phyloP scores from a whole-genome alignment of 257 asterid species.

The Prunella vulgaris region DNA sequence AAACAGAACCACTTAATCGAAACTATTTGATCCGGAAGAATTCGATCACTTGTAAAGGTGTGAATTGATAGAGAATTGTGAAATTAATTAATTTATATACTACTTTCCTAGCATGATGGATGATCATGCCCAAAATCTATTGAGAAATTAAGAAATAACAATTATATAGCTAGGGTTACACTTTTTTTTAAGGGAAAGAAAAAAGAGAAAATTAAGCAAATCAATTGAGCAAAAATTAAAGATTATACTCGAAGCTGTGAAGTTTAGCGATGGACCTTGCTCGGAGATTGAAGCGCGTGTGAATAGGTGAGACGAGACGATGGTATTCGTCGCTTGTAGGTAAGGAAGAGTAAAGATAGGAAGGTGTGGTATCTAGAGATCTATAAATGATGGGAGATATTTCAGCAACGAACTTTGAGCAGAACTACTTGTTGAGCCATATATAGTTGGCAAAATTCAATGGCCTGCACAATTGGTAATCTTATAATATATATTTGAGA shows the following conservation, averaged over 20 bases:
- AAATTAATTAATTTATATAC: too few species aligned
- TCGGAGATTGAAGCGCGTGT: neutral
- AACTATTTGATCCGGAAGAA: neutral
- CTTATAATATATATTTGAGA: neutral
- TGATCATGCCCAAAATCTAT: neutral
- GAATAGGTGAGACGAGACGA: too few species aligned
- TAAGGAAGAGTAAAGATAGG: constrained; percentile 26
- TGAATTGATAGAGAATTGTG: too few species aligned
- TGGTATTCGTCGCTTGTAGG: constrained; percentile 6
- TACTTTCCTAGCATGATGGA: too few species aligned
- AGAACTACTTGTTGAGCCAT: constrained; percentile 8
- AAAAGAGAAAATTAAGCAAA: too few species aligned
- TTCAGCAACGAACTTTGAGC: constrained; percentile 12
- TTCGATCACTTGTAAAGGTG: too few species aligned
- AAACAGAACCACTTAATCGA: neutral
- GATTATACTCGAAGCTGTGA: constrained; percentile 21
- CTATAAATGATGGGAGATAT: constrained; percentile 17
- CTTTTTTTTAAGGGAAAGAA: too few species aligned
- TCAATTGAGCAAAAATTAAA: too few species aligned
- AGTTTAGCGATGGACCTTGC: too few species aligned
- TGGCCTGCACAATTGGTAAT: constrained; percentile 25
- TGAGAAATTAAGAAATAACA: neutral
- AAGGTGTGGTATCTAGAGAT: constrained; percentile 38
- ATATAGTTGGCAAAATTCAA: constrained; percentile 27
- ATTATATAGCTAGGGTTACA: too few species aligned